Conservation (phyloP, 192 early-diverging fungal species). For the Helicostylum pulchrum region DNA sequence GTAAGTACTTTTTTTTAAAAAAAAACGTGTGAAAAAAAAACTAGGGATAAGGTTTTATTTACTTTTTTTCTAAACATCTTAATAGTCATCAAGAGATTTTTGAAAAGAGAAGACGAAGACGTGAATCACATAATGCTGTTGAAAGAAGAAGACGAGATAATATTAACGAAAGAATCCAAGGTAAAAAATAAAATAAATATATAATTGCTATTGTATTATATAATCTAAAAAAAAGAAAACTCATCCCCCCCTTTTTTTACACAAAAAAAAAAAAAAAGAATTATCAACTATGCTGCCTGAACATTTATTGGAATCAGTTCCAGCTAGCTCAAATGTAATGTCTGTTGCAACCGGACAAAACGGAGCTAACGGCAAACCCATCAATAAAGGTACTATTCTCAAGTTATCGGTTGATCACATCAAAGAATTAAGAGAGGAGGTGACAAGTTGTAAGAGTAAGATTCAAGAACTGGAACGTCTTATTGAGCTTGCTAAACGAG, state of each 20-base stretch:
- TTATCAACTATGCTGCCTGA: constrained; percentile 25
- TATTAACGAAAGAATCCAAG: constrained; percentile 32
- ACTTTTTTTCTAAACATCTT: too few relatives aligned
- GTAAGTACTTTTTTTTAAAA: constrained; percentile 6
- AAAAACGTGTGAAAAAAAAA: background rate
- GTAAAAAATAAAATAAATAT: background rate
- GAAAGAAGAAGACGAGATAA: constrained; percentile 32
- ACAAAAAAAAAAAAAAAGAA: constrained; percentile 2
- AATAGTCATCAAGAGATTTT: constrained; percentile 36
- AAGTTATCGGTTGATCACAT: constrained; percentile 33
- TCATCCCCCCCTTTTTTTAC: background rate
- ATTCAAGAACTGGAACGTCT: constrained; percentile 24
- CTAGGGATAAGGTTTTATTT: background rate
- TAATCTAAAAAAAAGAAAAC: too few relatives aligned
- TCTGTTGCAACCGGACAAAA: constrained; percentile 8
- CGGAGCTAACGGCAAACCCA: constrained; percentile 9
- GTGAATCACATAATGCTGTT: constrained; percentile 31
- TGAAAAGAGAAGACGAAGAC: constrained; percentile 25
- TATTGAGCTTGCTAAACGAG: constrained; percentile 24
- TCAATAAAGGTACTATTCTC: constrained; percentile 32
- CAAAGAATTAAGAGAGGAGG: constrained; percentile 22
- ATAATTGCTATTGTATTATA: too few relatives aligned
- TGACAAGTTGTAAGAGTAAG: constrained; percentile 19
- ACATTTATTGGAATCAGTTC: constrained; percentile 23
- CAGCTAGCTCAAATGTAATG: constrained; percentile 28